Percentiles rank a stretch among this genome's conserved stretches.
Evolutionary conservation across 768 basidiomycete genomes (phyloP).

Genomic region (Suillus bovinus): DNA sequence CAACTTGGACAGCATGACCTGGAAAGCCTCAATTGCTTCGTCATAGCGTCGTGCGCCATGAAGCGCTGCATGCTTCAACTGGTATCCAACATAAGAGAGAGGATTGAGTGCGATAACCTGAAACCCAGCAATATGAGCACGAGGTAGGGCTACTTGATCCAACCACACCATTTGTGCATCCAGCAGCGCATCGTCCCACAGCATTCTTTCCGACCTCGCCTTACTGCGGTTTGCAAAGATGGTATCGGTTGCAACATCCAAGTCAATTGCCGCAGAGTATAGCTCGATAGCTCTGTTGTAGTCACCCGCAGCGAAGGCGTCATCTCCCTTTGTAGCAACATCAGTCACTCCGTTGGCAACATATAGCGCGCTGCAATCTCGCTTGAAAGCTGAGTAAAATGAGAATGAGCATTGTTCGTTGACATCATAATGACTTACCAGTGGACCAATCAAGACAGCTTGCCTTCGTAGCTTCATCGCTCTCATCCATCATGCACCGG

Average conservation of each 20-base stretch:
- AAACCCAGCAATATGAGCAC: background rate
- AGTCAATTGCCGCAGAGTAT: background rate
- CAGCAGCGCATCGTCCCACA: background rate
- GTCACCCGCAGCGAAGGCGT: background rate
- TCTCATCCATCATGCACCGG: background rate
- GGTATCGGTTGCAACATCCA: background rate
- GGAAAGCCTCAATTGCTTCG: background rate
- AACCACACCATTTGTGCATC: background rate
- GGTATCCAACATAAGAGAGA: background rate
- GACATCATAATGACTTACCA: background rate
- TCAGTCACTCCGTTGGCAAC: background rate
- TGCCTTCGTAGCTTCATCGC: background rate
- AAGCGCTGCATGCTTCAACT: background rate
- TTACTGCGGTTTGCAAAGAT: background rate
- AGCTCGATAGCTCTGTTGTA: background rate
- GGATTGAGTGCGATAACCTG: background rate
- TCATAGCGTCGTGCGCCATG: background rate
- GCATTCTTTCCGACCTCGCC: background rate
- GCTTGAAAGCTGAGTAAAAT: background rate
- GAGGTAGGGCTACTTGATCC: too few species aligned
- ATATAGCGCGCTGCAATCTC: background rate
- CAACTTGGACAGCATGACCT: background rate
- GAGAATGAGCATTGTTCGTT: background rate
- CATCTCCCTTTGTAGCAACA: background rate
- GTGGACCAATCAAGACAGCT: background rate